Evolutionary conservation across 306 rosid species (phyloP).

Genomic region (Lathyrus aphaca): DNA sequence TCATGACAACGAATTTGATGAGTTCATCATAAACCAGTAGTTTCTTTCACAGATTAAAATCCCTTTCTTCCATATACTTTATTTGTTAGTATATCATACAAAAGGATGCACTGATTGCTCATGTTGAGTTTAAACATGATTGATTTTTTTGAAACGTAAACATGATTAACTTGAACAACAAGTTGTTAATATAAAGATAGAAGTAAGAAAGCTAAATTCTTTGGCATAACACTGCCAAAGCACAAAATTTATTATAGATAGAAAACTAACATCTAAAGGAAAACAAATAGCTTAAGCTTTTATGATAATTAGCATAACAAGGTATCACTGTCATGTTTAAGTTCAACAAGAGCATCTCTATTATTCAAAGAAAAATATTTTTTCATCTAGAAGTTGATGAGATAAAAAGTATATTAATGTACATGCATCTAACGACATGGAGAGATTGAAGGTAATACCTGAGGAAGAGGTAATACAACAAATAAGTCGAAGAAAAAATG

Average conservation of each 20-base stretch:
- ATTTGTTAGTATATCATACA: no score
- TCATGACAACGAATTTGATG: conserved; percentile 14
- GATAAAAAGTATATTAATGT: no score
- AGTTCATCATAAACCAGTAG: not conserved
- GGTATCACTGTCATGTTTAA: no score
- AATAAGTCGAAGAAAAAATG: conserved; percentile 65
- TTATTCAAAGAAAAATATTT: no score
- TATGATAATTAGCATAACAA: no score
- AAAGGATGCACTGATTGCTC: no score
- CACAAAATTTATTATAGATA: not conserved
- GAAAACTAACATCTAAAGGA: not conserved
- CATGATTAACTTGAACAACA: not conserved
- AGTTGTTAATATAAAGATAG: not conserved
- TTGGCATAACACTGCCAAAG: not conserved
- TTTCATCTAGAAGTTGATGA: no score
- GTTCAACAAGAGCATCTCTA: no score
- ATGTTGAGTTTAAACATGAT: not conserved
- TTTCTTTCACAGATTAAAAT: conserved; percentile 4
- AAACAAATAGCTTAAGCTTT: not conserved
- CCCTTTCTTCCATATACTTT: not conserved
- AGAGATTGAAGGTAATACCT: conserved; percentile 44
- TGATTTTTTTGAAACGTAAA: no score
- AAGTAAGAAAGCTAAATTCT: not conserved
- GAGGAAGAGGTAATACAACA: conserved; percentile 78
- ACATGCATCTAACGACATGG: no score